Conservation (phyloP, 352 stramenopile species). For the Pelagophyceae sp. region DNA sequence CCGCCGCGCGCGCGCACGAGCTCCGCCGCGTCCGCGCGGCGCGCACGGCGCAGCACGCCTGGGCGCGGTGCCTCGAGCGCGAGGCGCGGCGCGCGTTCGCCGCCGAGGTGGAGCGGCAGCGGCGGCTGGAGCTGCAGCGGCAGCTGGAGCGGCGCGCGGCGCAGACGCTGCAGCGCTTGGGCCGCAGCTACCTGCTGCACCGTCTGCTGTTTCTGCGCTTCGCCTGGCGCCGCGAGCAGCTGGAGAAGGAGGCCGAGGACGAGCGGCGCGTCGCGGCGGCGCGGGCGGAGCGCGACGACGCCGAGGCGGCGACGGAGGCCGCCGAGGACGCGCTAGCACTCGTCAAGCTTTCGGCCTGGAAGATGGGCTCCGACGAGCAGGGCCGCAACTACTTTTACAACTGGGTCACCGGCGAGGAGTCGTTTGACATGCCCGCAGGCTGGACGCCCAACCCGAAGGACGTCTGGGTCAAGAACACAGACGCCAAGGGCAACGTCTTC, state of each 20-base stretch:
- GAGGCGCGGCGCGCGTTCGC: background rate
- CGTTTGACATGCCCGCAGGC: constrained; percentile 26
- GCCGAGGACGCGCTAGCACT: constrained; percentile 23
- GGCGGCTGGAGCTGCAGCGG: background rate
- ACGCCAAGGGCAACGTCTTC: constrained; percentile 35
- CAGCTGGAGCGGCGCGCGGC: background rate
- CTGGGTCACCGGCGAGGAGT: constrained; percentile 34
- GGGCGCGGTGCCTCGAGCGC: background rate
- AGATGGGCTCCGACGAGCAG: constrained; percentile 33
- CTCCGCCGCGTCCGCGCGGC: background rate
- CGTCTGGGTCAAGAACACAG: constrained; percentile 30
- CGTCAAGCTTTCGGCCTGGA: constrained; percentile 30
- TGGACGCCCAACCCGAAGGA: constrained; percentile 32
- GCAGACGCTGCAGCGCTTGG: background rate
- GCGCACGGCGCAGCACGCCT: background rate
- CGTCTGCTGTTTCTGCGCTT: background rate
- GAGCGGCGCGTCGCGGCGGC: background rate
- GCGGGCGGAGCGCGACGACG: background rate
- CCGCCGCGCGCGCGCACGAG: background rate
- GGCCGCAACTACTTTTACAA: constrained; percentile 38
- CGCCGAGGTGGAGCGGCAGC: background rate
- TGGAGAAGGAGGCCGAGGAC: background rate
- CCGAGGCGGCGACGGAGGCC: constrained; percentile 16
- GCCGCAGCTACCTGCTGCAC: background rate
- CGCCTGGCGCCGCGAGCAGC: too few species aligned